Evolutionary conservation across 768 basidiomycete species (phyloP), one percentile per base, ranked within the genome.

Genomic region (Dacryopinax primogenitus): DNA sequence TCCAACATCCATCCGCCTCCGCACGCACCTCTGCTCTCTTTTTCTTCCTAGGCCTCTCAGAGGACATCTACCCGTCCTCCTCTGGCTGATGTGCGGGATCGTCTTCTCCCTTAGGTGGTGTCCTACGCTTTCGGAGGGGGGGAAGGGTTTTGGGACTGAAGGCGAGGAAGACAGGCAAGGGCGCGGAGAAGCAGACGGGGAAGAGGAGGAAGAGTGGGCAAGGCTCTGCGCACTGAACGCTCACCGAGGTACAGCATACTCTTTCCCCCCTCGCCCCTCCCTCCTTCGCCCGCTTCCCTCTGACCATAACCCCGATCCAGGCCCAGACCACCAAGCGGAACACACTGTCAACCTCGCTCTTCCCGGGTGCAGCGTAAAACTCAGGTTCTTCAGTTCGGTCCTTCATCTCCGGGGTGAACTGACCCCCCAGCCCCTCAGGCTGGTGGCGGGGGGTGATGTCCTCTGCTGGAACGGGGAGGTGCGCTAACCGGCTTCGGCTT

Each of bases 391-490:
- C 71, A 84, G 83, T 1, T 90, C 90, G 0, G 88, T 92, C 71
- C 79, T 94, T 63, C 81, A 82, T 64, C 74, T 94, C 62, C 78
- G 92, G 67, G 92, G 92, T 11, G 41, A 65, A 11, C 77, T 78
- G 0, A 73, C 90, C 16, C 73, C 79, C 1, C 92, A 94, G 72
- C 92, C 92, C 30, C 89, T 92, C 71, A 70, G n/a, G n/a, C n/a
- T 75, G 15, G 68, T 74, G 34, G 33, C 23, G 30, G 77, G 77
- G 15, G 83, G 81, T 6, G 80, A 86, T 70, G 71, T 89, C 1
- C 74, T 93, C 30, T 91, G 89, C 71, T 93, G 88, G 87, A 92
- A 91, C 71, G 91, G 92, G 67, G 88, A 93, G 78, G 89, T 86
- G 51, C 51, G 74, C 74, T 16, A 28, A 12, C 36, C 23, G 34